Conservation (phyloP, 2,329 filamentous ascomycete genomes). For the Neonectria sp. region DNA sequence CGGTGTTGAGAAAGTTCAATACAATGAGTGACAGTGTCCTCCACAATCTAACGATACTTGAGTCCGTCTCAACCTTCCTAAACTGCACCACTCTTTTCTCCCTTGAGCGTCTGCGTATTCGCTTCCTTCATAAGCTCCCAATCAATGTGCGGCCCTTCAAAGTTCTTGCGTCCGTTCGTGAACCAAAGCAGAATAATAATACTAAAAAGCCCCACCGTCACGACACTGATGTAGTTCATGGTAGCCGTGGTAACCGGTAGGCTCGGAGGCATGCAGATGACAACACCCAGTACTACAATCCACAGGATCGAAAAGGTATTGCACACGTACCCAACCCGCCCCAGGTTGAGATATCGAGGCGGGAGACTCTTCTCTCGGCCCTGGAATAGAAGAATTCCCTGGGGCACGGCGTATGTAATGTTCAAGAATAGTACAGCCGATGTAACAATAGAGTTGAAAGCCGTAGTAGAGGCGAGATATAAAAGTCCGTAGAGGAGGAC, state of each 20-base stretch:
- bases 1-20: too few relatives aligned
- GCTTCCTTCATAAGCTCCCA: constrained; percentile 33
- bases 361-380: constrained; percentile 24
- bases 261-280: constrained; percentile 29
- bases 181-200: constrained; percentile 28
- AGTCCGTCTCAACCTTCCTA: neutral
- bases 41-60: too few relatives aligned
- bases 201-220: constrained; percentile 18
- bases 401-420: constrained; percentile 30
- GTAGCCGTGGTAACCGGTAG: constrained; percentile 23
- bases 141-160: constrained; percentile 30
- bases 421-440: constrained; percentile 30
- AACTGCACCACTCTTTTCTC: neutral
- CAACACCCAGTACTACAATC: constrained; percentile 27
- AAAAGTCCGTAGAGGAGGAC: constrained; percentile 27
- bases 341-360: constrained; percentile 27
- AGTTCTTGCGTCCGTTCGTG: constrained; percentile 20
- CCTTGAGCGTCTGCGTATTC: constrained; percentile 23
- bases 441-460: constrained; percentile 33
- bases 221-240: constrained; percentile 33
- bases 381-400: constrained; percentile 24
- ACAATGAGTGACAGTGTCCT: too few relatives aligned
- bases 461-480: constrained; percentile 28
- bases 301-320: constrained; percentile 26
- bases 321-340: constrained; percentile 25